Conservation (phyloP, 2,329 filamentous ascomycete genomes). For the Calonectria multiphialidica region DNA sequence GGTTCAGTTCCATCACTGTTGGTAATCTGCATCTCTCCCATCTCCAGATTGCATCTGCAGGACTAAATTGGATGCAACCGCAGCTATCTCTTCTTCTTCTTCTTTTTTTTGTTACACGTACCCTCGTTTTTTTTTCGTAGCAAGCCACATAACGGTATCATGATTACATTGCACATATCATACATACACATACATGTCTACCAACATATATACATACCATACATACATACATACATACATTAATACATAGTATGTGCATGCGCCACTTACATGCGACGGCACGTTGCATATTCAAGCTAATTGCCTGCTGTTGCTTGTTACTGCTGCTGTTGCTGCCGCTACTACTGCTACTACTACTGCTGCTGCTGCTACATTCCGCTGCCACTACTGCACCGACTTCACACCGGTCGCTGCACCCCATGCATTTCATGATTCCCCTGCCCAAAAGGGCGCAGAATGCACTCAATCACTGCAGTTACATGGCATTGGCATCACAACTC, state of each 20-base stretch:
- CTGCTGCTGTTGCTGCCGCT: background rate
- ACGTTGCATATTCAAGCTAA: background rate
- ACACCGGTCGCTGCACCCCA: background rate
- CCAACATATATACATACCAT: background rate
- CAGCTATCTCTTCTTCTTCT: background rate
- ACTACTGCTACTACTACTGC: background rate
- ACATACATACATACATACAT: background rate
- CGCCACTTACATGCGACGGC: too few species aligned
- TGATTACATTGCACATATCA: background rate
- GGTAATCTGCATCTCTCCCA: background rate
- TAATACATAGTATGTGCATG: too few species aligned
- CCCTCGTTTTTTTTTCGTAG: background rate
- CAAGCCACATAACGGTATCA: background rate
- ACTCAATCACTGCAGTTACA: background rate
- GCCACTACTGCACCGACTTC: background rate
- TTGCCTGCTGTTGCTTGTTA: background rate
- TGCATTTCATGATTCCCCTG: background rate
- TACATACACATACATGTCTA: background rate
- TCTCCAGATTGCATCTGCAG: background rate
- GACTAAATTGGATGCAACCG: background rate
- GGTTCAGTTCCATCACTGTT: background rate
- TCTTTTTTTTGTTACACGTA: background rate
- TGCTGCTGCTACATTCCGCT: background rate
- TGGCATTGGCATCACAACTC: background rate
- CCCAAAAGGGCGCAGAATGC: background rate